Percentiles rank a stretch among this genome's conserved stretches.
These are phyloP conservation scores for Diaporthe caulivora DNA, from an alignment of 2,329 filamentous ascomycete species.

Conservation along the genomic window DNA sequence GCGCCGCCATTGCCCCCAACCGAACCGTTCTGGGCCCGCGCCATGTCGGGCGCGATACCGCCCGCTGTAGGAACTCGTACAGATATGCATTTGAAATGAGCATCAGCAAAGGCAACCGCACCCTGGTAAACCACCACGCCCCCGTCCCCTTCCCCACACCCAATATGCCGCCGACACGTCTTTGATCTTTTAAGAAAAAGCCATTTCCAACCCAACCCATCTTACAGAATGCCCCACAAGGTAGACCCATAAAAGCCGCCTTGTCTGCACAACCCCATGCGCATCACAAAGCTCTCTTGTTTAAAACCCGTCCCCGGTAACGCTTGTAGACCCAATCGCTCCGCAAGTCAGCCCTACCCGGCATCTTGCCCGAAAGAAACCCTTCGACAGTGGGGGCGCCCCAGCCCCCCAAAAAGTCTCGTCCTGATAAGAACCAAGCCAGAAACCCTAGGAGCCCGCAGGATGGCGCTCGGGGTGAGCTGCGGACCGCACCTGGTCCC, in stretches of 20 bases:
- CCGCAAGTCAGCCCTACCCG: background rate
- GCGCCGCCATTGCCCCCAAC: background rate
- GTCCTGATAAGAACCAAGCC: background rate
- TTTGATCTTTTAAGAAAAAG: background rate
- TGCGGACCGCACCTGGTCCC: background rate
- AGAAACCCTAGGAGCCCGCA: background rate
- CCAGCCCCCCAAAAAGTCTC: too few species aligned
- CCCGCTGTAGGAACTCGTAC: conserved; percentile 28
- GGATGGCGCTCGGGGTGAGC: background rate
- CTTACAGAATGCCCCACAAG: conserved; percentile 15
- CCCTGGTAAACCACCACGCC: background rate
- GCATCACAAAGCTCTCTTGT: background rate
- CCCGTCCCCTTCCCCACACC: background rate
- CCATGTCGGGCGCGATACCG: conserved; percentile 11
- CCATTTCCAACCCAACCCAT: background rate
- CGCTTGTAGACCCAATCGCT: background rate
- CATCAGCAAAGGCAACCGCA: conserved; percentile 19
- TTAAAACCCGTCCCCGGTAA: background rate
- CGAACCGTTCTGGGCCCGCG: background rate
- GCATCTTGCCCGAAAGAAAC: background rate
- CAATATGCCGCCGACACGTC: background rate
- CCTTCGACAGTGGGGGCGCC: background rate
- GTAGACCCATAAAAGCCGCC: background rate
- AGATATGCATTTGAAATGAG: conserved; percentile 28
- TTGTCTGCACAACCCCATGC: background rate